Base-by-base conservation (phyloP, 2,329 filamentous ascomycete species). In the Ophiostoma quercus region DNA sequence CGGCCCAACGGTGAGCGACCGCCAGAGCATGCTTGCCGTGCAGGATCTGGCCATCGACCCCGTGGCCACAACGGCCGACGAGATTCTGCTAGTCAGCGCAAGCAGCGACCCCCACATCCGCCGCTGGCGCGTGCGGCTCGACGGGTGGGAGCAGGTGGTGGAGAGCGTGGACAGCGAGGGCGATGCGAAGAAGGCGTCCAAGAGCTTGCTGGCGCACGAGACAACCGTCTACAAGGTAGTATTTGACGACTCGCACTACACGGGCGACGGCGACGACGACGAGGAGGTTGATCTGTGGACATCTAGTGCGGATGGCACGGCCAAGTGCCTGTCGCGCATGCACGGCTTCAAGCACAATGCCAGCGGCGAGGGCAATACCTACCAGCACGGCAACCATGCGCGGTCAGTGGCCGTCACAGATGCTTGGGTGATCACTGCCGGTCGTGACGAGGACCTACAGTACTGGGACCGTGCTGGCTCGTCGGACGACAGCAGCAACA, bases 381-480 rank as follows among this genome's bases (percentile, higher is more conserved):
- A 96, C 71, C 80, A 84, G 69, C 95, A 99, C 77, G 92, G 93
- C 1, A 93, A 96, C 78, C 97, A 96, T 77, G 94, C 98, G 39
- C 88, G 92, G 71, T 92, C 93, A 70, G 86, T 98, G 29, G 87
- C 88, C 9, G 84, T 94, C 57, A 88, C 87, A 0, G 90, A 90
- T 3, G 85, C 88, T 25, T 94, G 92, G 88, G 87, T 95, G 14
- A 80, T 96, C 60, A 97, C 95, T 0, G 94, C 91, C 1, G 96
- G 95, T 70, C 85, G 95, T 74, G 92, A 97, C 76, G 95, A 99
- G 79, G 88, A 97, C 75, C 84, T 99, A 71, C 91, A 96, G 75
- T 85, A 98, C 9, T 99, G 94, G 94, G 90, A 97, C 77, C 81
- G 85, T 66, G 89, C 87, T 9, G 92, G 92, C 76, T 90, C 90